Percentiles rank a stretch among this genome's conserved stretches.
These are phyloP conservation scores for Lachnellula hyalina DNA, from an alignment of 2,329 filamentous ascomycete genomes.

Conservation along the genomic window DNA sequence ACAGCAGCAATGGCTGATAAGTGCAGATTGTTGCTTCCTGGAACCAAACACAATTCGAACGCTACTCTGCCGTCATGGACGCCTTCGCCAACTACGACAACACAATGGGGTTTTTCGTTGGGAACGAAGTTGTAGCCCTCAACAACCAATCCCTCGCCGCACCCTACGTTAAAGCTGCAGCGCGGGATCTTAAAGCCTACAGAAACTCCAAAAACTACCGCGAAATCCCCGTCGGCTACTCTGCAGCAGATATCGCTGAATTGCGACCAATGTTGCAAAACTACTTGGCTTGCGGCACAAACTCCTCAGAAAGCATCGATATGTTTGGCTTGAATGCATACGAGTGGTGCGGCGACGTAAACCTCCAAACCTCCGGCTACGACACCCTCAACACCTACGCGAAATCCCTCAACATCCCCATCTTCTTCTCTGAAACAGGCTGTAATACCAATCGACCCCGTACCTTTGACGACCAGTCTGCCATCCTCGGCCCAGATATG, in stretches of 20 bases:
- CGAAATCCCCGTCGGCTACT: slow-evolving; percentile 79
- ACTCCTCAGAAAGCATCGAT: slow-evolving; percentile 65
- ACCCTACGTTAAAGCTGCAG: slow-evolving; percentile 77
- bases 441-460: slow-evolving; percentile 64
- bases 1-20: slow-evolving; percentile 7
- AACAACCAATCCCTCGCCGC: slow-evolving; percentile 57
- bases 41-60: slow-evolving; percentile 65
- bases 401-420: slow-evolving; percentile 69
- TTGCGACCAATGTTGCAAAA: slow-evolving; percentile 57
- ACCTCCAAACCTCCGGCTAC: slow-evolving; percentile 64
- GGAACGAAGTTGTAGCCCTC: slow-evolving; percentile 77
- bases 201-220: slow-evolving; percentile 71
- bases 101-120: slow-evolving; percentile 77
- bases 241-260: slow-evolving; percentile 75
- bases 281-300: slow-evolving; percentile 73
- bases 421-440: slow-evolving; percentile 86
- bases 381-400: slow-evolving; percentile 60
- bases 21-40: slow-evolving; percentile 56
- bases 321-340: slow-evolving; percentile 86
- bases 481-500: slow-evolving; percentile 75
- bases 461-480: slow-evolving; percentile 64
- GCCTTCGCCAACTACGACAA: slow-evolving; percentile 59
- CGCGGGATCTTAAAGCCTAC: slow-evolving; percentile 78
- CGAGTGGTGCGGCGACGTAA: slow-evolving; percentile 61
- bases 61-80: slow-evolving; percentile 30